Evolutionary conservation across 495 filamentous ascomycete genomes (phyloP), one percentile per base, ranked within the genome.

Genomic region (Lasiosphaeria miniovina): DNA sequence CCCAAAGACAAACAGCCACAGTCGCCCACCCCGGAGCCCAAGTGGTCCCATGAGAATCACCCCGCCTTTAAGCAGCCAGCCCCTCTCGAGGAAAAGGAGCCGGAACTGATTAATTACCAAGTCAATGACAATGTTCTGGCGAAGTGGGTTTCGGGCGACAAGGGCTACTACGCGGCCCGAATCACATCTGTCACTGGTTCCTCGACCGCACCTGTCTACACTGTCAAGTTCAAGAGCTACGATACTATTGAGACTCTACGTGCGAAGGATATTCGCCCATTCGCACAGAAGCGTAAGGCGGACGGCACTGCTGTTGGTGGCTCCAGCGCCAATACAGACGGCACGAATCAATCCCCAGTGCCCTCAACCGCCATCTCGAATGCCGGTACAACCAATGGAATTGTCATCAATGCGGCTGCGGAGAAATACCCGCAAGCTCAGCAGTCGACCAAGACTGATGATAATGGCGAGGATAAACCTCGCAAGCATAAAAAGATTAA

Each of bases 131-230:
- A 78, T 36, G 89, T 96, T 41, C 79, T 95, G 70, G 94, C 93
- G 32, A 90, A 90, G 70, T 98, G 91, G 92, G 77, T 88, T 38
- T 88, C 90, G 4, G 93, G 91, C 46, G 94, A 98, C 71, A 90
- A 90, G 67, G 80, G 82, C 7, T 96, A 93, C 80, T 98, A 98
- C 77, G 88, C 90, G 36, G 94, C 95, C 43, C 86, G 90, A 59
- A 95, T 98, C 74, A 94, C 89, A 15, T 91, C 89, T 36, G 93
- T 96, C 63, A 97, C 93, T 41, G 94, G 94, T 61, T 94, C 91
- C 4, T 87, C 87, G 17, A 88, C 85, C 55, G 88, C 88, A 38
- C 95, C 93, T 14, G 86, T 96, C 53, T 98, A 97, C 71, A 86
- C 89, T 52, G 93, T 98, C 61, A 93, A 87, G 54, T 98, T 98